Evolutionary conservation across 768 basidiomycete genomes (phyloP).

Genomic region (Tricholoma terreum): DNA sequence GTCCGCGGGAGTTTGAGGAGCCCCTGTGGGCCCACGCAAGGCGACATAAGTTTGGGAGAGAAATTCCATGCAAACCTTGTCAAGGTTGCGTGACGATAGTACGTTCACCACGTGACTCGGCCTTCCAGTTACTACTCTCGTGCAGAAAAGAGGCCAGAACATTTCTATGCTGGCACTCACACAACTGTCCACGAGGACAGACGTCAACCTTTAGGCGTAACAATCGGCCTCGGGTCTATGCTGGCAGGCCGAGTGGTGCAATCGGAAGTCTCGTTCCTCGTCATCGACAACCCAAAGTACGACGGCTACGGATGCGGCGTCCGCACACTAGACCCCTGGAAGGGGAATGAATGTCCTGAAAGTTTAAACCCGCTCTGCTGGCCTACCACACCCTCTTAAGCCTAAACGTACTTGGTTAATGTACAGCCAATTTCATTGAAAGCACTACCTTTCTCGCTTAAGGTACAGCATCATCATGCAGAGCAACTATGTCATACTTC

Average conservation of each 20-base stretch:
- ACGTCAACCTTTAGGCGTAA: background rate
- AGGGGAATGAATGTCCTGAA: background rate
- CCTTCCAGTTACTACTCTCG: background rate
- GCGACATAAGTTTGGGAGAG: slow-evolving; percentile 83
- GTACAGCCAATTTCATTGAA: background rate
- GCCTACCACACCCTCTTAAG: background rate
- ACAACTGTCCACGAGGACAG: background rate
- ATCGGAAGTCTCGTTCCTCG: slow-evolving; percentile 11
- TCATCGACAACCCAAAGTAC: slow-evolving; percentile 9
- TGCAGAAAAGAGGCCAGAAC: background rate
- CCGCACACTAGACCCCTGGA: background rate
- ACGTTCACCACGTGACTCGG: slow-evolving; percentile 12
- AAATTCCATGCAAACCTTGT: slow-evolving; percentile 62
- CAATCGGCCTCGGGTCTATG: background rate
- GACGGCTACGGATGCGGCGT: slow-evolving; percentile 3
- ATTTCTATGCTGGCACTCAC: background rate
- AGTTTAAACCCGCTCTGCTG: background rate
- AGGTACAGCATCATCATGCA: slow-evolving; percentile 2
- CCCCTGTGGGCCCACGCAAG: slow-evolving; percentile 77
- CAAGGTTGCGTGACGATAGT: background rate
- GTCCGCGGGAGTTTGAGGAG: slow-evolving; percentile 79
- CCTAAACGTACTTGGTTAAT: background rate
- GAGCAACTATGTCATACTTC: slow-evolving; percentile 1
- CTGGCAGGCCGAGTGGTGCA: background rate
- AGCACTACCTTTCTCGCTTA: background rate